phyloP scores from a whole-genome alignment of 108 stramenopile species.

The Fragilaria crotonensis region DNA sequence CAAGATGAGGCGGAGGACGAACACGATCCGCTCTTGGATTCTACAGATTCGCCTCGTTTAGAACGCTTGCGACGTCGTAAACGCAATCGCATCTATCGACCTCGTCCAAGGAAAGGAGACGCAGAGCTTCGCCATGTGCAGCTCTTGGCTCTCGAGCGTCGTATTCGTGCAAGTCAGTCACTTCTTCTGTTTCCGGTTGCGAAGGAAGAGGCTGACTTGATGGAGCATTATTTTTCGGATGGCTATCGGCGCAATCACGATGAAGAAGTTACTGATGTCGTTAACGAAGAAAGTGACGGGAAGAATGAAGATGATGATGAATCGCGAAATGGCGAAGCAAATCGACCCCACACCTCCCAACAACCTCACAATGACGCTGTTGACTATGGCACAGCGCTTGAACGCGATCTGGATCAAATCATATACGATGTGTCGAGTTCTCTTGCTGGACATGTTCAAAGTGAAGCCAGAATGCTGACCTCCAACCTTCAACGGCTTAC shows the following conservation, averaged over 20 bases:
- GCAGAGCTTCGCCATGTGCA: slow-evolving; percentile 73
- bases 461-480: slow-evolving; percentile 19
- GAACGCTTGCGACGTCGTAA: background rate
- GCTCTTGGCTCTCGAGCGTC: slow-evolving; percentile 58
- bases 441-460: slow-evolving; percentile 1
- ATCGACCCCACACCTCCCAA: background rate
- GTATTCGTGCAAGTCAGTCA: slow-evolving; percentile 61
- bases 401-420: slow-evolving; percentile 37
- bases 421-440: slow-evolving; percentile 30
- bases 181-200: slow-evolving; percentile 67
- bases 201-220: slow-evolving; percentile 69
- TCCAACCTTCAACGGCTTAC: slow-evolving; percentile 45
- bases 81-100: background rate
- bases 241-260: slow-evolving; percentile 13
- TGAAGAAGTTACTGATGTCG: background rate
- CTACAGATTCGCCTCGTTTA: background rate
- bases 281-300: slow-evolving; percentile 1
- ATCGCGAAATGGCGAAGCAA: background rate
- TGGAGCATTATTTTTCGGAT: slow-evolving; percentile 48
- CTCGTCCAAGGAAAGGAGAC: slow-evolving; percentile 10
- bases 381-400: background rate
- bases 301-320: background rate
- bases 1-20: slow-evolving; percentile 8
- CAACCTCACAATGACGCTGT: background rate
- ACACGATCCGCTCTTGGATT: background rate